These are phyloP conservation scores for Coemansia sp. DNA, from an alignment of 192 early-diverging fungal genomes.

Conservation along the genomic window DNA sequence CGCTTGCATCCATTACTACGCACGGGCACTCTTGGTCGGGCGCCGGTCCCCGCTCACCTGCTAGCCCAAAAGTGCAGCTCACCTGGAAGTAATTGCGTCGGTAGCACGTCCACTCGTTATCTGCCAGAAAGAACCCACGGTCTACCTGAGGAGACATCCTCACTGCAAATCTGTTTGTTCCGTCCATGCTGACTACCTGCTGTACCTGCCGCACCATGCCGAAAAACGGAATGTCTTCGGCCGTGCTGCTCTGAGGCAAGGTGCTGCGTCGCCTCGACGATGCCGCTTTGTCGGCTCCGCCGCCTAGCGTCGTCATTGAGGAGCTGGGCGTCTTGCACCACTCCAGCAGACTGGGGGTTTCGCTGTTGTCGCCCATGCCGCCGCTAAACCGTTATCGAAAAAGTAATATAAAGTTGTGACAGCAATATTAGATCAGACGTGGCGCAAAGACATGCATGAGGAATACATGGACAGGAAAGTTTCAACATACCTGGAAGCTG, in stretches of 20 bases:
- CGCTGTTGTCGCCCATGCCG: not conserved
- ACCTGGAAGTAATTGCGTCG: constrained; percentile 94
- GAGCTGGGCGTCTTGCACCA: constrained; percentile 23
- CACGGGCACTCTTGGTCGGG: constrained; percentile 61
- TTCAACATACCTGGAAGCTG: not conserved
- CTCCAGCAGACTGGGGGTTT: constrained; percentile 7
- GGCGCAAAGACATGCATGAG: not conserved
- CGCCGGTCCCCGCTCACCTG: constrained; percentile 40
- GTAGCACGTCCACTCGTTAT: constrained; percentile 92
- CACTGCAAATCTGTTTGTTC: constrained; percentile 57
- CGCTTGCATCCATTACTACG: constrained; percentile 60
- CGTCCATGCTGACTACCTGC: constrained; percentile 66
- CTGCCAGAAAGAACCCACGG: constrained; percentile 88
- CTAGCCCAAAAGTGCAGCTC: constrained; percentile 38
- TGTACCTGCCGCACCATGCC: constrained; percentile 62
- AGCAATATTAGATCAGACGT: not conserved
- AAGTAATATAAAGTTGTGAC: not conserved
- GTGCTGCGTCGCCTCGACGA: constrained; percentile 19
- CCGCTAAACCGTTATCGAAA: constrained; percentile 2
- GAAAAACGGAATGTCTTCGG: constrained; percentile 59
- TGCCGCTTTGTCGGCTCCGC: not conserved
- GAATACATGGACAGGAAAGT: not conserved
- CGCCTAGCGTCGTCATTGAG: constrained; percentile 4
- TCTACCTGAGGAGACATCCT: constrained; percentile 79
- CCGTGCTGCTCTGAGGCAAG: constrained; percentile 11